These are phyloP conservation scores for Phytopythium aichiense DNA, from an alignment of 352 stramenopile species.

Conservation along the genomic window DNA sequence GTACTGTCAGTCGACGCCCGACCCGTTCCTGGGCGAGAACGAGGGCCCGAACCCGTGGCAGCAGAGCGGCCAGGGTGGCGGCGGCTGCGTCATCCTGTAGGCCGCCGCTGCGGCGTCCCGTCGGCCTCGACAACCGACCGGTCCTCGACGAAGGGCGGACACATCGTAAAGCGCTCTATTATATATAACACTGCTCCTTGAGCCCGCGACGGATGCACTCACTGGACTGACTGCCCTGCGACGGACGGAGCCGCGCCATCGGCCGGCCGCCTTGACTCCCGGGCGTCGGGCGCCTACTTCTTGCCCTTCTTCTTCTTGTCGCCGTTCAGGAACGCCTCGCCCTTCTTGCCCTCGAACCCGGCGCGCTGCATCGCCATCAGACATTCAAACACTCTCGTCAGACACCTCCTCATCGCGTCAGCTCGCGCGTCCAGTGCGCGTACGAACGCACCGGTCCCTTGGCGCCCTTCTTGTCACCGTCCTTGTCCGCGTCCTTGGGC, in stretches of 20 bases:
- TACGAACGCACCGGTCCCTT: conserved; percentile 33
- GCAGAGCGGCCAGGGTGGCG: conserved; percentile 53
- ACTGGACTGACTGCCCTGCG: no score
- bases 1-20: conserved; percentile 67
- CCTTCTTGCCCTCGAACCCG: conserved; percentile 82
- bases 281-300: conserved; percentile 15
- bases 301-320: conserved; percentile 49
- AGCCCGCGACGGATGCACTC: neutral
- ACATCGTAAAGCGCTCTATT: conserved; percentile 20
- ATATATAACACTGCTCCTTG: conserved; percentile 23
- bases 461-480: conserved; percentile 8
- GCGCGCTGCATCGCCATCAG: conserved; percentile 28
- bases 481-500: neutral
- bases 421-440: neutral
- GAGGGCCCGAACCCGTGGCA: conserved; percentile 73
- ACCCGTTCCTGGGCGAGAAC: conserved; percentile 77
- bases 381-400: conserved; percentile 6
- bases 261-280: no score
- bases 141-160: neutral
- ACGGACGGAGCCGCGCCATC: conserved; percentile 12
- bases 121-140: no score
- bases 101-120: no score
- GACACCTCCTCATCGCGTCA: neutral
- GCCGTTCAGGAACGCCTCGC: conserved; percentile 62
- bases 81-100: conserved; percentile 65